Evolutionary conservation across 1,139 yeast genomes (phyloP).

Genomic region (Meyerozyma sp.): DNA sequence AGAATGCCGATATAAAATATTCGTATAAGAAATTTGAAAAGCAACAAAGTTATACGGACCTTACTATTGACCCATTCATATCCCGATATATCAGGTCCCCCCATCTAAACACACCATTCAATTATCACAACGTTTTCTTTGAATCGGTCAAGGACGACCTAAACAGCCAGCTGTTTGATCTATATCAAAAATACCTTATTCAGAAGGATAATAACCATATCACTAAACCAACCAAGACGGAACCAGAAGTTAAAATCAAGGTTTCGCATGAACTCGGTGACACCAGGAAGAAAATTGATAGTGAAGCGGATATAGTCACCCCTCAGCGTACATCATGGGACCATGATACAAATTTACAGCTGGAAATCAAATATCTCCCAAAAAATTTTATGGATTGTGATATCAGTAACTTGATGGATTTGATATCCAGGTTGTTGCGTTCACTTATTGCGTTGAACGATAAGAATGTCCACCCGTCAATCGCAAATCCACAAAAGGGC

Average conservation of each 20-base stretch:
- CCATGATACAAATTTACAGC: not conserved
- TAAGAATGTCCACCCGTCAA: constrained; percentile 33
- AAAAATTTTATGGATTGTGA: constrained; percentile 60
- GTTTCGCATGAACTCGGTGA: not conserved
- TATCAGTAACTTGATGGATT: constrained; percentile 59
- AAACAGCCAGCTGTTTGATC: constrained; percentile 19
- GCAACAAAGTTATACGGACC: constrained; percentile 2
- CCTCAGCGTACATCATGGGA: constrained; percentile 4
- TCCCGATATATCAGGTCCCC: constrained; percentile 23
- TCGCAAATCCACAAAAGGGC: constrained; percentile 20
- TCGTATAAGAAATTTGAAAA: constrained; percentile 1
- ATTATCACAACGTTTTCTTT: constrained; percentile 21
- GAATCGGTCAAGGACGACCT: constrained; percentile 18
- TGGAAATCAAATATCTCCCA: constrained; percentile 35
- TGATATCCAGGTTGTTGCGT: constrained; percentile 76
- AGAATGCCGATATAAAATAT: not conserved
- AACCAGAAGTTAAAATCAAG: not conserved
- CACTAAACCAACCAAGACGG: not conserved
- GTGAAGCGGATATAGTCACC: constrained; percentile 2
- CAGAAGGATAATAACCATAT: not conserved
- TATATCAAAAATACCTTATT: constrained; percentile 22
- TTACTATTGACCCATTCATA: constrained; percentile 19
- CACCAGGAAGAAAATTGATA: not conserved
- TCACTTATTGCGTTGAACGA: constrained; percentile 71
- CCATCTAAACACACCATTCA: constrained; percentile 12